These are phyloP conservation scores for Dictyostelium purpureum DNA, from an alignment of 78 protist genomes.

Conservation along the genomic window DNA sequence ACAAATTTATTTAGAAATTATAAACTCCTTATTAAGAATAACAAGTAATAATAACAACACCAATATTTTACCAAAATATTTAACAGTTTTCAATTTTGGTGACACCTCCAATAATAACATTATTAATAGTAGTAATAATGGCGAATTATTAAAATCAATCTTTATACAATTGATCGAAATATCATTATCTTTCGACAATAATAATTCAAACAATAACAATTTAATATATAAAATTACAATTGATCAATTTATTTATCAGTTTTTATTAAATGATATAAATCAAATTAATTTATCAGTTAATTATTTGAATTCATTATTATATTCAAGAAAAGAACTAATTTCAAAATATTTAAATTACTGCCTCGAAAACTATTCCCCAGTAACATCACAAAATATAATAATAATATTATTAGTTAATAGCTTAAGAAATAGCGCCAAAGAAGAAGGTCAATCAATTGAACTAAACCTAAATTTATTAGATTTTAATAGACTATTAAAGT, in stretches of 20 bases:
- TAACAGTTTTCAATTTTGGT: not conserved
- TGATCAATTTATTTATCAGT: slow-evolving; percentile 6
- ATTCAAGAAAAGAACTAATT: not conserved
- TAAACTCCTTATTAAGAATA: not conserved
- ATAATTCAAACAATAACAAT: not conserved
- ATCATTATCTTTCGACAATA: not conserved
- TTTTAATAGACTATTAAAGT: not conserved
- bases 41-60: not conserved
- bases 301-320: not conserved
- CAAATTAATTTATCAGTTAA: not conserved
- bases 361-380: not conserved
- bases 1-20: slow-evolving; percentile 8
- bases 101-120: not conserved
- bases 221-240: not conserved
- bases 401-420: not conserved
- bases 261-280: slow-evolving; percentile 3
- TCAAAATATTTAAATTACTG: slow-evolving; percentile 2
- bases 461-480: not conserved
- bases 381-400: not conserved
- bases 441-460: not conserved
- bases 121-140: not conserved
- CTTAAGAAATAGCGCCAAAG: not conserved
- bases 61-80: not conserved
- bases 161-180: not conserved
- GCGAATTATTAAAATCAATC: not conserved